phyloP scores from a whole-genome alignment of 2,329 filamentous ascomycete species.

The Chrysoporthe puriensis region DNA sequence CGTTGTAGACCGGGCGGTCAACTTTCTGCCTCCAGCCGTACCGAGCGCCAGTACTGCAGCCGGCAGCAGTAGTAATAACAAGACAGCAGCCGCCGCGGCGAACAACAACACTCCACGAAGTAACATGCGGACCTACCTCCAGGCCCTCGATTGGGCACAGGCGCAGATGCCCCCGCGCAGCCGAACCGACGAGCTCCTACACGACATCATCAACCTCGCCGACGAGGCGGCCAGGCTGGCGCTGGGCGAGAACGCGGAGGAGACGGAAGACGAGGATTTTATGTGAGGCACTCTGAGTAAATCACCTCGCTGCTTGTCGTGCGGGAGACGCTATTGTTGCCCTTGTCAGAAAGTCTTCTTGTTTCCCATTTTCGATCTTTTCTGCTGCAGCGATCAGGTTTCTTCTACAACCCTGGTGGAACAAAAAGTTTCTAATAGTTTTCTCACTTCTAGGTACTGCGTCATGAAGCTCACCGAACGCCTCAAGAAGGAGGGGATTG shows the following conservation, averaged over 20 bases:
- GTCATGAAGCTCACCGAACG: constrained; percentile 30
- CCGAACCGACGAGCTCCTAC: constrained; percentile 41
- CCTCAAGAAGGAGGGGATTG: constrained; percentile 29
- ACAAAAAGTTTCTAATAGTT: constrained; percentile 21
- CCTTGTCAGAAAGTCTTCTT: constrained; percentile 19
- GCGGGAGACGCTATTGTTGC: constrained; percentile 25
- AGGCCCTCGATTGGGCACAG: constrained; percentile 28
- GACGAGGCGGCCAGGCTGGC: constrained; percentile 49
- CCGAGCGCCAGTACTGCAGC: constrained; percentile 18
- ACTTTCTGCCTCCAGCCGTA: constrained; percentile 12
- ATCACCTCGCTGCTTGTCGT: constrained; percentile 14
- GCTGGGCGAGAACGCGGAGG: constrained; percentile 37
- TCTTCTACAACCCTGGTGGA: neutral
- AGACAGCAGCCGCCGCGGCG: neutral
- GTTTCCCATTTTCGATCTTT: neutral
- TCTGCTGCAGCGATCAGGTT: neutral
- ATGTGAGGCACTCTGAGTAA: constrained; percentile 39
- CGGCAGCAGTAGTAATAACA: constrained; percentile 7
- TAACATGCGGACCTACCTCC: constrained; percentile 26
- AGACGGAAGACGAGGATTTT: constrained; percentile 45
- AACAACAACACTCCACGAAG: constrained; percentile 18
- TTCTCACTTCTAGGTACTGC: constrained; percentile 25
- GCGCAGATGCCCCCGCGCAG: constrained; percentile 34
- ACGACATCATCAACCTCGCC: constrained; percentile 46
- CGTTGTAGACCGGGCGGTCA: constrained; percentile 9